Percentiles rank a stretch among this genome's conserved stretches.
These are phyloP conservation scores for Hypoxylon rickii DNA, from an alignment of 495 filamentous ascomycete species.

Conservation along the genomic window DNA sequence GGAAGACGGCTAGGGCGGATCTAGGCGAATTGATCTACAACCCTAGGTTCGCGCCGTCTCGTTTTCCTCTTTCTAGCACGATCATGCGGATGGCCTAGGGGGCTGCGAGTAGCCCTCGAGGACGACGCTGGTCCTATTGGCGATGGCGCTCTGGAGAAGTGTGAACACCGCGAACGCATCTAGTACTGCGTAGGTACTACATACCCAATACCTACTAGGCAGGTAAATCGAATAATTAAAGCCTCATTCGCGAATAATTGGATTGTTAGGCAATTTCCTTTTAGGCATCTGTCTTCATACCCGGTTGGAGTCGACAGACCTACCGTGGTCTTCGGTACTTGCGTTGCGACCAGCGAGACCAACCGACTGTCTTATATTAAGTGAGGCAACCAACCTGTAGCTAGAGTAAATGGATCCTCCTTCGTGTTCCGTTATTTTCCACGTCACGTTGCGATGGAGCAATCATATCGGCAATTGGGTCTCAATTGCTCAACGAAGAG, in stretches of 20 bases:
- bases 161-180: too few relatives aligned
- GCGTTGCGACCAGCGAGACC: not conserved
- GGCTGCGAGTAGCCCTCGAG: not conserved
- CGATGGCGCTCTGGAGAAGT: constrained; percentile 8
- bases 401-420: not conserved
- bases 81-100: constrained; percentile 20
- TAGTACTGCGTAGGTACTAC: too few relatives aligned
- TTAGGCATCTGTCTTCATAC: constrained; percentile 25
- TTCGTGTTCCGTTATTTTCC: constrained; percentile 5
- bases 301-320: constrained; percentile 7
- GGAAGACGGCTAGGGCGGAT: constrained; percentile 31
- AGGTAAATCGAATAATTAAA: not conserved
- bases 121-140: constrained; percentile 3
- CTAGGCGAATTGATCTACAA: constrained; percentile 20
- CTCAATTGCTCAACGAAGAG: constrained; percentile 20
- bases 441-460: constrained; percentile 15
- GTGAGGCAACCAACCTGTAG: constrained; percentile 18
- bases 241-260: constrained; percentile 12
- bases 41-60: constrained; percentile 21
- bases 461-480: constrained; percentile 24
- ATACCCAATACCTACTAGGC: too few relatives aligned
- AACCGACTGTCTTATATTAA: constrained; percentile 12
- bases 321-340: constrained; percentile 21
- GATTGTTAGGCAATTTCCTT: constrained; percentile 22
- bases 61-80: not conserved